Conservation (phyloP, 2,329 filamentous ascomycete genomes). For the Knufia fluminis region DNA sequence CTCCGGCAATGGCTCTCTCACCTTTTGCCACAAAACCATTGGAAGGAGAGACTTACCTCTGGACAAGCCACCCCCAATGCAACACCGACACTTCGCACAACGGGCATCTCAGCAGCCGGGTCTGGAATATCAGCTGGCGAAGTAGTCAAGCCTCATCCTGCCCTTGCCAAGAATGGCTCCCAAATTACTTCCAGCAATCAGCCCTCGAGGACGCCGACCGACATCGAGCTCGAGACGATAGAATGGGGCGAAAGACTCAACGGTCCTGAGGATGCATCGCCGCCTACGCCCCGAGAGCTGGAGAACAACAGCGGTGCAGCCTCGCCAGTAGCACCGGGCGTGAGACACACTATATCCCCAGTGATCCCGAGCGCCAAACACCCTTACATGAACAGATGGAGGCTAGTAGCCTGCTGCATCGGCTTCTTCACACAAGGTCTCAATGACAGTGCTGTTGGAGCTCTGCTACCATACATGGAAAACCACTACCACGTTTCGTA, state of each 20-base stretch:
- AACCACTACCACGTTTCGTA: conserved; percentile 67
- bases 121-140: background rate
- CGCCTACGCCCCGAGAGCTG: background rate
- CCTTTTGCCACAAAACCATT: background rate
- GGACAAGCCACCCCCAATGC: background rate
- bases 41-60: background rate
- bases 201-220: background rate
- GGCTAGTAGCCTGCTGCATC: conserved; percentile 45
- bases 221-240: background rate
- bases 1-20: background rate
- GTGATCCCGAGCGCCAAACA: background rate
- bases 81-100: background rate
- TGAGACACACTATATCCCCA: background rate
- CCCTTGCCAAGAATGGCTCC: background rate
- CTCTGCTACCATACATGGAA: conserved; percentile 74
- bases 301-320: background rate
- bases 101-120: background rate
- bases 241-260: background rate
- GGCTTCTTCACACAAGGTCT: conserved; percentile 1
- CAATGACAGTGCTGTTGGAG: conserved; percentile 46
- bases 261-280: background rate
- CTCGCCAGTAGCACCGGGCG: background rate
- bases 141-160: background rate
- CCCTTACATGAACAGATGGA: conserved; percentile 48
- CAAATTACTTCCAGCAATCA: background rate